Base-by-base conservation (phyloP, 495 filamentous ascomycete genomes). In the Penicillium angulare region DNA sequence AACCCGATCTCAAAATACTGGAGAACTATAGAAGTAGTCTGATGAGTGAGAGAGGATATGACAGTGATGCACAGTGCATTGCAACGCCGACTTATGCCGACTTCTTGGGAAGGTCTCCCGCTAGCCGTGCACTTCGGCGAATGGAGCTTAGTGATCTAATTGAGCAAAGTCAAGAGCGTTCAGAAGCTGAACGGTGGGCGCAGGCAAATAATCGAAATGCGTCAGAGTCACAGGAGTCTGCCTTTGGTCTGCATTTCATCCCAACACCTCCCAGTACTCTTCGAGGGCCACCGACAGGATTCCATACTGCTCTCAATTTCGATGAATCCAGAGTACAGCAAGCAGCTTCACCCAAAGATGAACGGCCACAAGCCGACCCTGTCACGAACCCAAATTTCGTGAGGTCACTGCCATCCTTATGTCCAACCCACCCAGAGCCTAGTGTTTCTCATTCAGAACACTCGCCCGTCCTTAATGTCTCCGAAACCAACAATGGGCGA, bases 11-110 rank as follows among this genome's bases (percentile, higher is more conserved):
- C 1, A 39, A 59, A 2, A 46, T 51, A 7, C 45, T 68, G 5
- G 47, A 43, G 16, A 60, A 64, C 15, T 22, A 66, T 18, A 63
- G 62, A 20, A 64, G 67, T 48, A 73, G 72, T 44, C 44, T 75
- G 54, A 64, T 70, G 60, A 78, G 68, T 29, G 71, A 69, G 32
- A 60, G 61, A 50, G 69, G 65, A 7, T 78, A 78, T 39, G 74
- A 78, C 46, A 76, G 73, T 33, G 74, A 78, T 58, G 74, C 74
- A 2, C 69, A 70, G 38, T 68, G 42, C 32, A 65, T 78, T 12
- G 39, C 57, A 7, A 73, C 64, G 13, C 71, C 72, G 15, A 57
- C 49, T 8, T 62, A 61, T 12, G 29, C 12, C 22, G 49, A 47
- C 4, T 43, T 47, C 10, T 32, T 55, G 5, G 39, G 7, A 5